Conservation (phyloP, 805 yeast genomes). For the Metschnikowia similis region DNA sequence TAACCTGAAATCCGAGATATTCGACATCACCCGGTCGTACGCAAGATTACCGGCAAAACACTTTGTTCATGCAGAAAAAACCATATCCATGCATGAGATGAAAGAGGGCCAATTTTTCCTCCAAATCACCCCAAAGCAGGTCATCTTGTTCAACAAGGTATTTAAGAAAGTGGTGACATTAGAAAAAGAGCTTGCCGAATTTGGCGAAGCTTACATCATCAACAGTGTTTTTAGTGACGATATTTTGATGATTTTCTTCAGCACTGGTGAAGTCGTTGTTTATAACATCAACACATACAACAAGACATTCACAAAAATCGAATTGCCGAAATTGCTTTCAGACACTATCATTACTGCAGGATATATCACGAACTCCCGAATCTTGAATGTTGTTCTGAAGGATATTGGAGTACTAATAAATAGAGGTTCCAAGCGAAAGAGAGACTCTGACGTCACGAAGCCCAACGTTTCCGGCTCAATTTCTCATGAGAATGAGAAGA, state of each 20-base stretch:
- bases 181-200: constrained; percentile 30
- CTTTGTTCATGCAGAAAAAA: constrained; percentile 58
- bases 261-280: constrained; percentile 68
- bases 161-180: constrained; percentile 52
- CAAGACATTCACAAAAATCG: constrained; percentile 30
- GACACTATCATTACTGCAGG: constrained; percentile 66
- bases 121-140: constrained; percentile 67
- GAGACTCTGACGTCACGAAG: constrained; percentile 10
- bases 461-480: background rate
- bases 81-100: constrained; percentile 64
- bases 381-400: constrained; percentile 40
- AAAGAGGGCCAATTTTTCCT: constrained; percentile 55
- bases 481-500: constrained; percentile 16
- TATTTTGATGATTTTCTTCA: constrained; percentile 56
- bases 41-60: constrained; percentile 57
- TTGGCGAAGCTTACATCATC: constrained; percentile 53
- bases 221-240: constrained; percentile 62
- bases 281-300: constrained; percentile 39
- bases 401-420: constrained; percentile 24
- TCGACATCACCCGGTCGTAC: constrained; percentile 58
- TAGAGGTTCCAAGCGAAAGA: constrained; percentile 30
- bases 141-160: constrained; percentile 55
- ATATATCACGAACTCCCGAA: constrained; percentile 51
- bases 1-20: constrained; percentile 63
- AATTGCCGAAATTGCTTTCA: constrained; percentile 36